Conservation (phyloP, 192 early-diverging fungal genomes). For the Coemansia reversa region DNA sequence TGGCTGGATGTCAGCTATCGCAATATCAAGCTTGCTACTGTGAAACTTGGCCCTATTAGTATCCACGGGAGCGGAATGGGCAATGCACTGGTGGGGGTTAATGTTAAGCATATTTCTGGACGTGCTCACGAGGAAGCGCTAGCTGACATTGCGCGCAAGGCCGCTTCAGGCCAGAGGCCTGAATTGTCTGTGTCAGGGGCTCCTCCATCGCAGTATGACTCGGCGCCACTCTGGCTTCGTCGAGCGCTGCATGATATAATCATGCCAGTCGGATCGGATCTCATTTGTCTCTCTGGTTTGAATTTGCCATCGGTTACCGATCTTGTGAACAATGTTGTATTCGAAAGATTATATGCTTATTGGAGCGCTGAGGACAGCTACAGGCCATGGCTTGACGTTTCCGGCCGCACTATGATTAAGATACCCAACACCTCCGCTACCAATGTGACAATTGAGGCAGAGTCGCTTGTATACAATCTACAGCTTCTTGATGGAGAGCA, state of each 20-base stretch:
- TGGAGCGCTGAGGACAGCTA: conserved; percentile 41
- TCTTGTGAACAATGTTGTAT: conserved; percentile 19
- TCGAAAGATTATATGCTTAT: conserved; percentile 34
- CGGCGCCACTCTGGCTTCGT: conserved; percentile 34
- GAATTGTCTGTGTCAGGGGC: conserved; percentile 22
- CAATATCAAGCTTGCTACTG: conserved; percentile 21
- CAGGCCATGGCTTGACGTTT: conserved; percentile 30
- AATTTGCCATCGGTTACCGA: conserved; percentile 9
- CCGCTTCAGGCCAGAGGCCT: conserved; percentile 8
- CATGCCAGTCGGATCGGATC: conserved; percentile 9
- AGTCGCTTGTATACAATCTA: conserved; percentile 33
- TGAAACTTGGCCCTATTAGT: conserved; percentile 18
- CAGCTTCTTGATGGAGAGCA: conserved; percentile 23
- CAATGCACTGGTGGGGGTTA: conserved; percentile 10
- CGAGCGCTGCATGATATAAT: conserved; percentile 12
- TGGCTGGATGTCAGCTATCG: conserved; percentile 20
- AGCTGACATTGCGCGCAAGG: conserved; percentile 13
- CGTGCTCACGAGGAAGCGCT: conserved; percentile 25
- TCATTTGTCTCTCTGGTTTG: not conserved
- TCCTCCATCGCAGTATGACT: conserved; percentile 5
- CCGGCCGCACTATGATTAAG: conserved; percentile 19
- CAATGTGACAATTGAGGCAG: conserved; percentile 23
- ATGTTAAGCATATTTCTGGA: conserved; percentile 17
- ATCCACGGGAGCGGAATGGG: conserved; percentile 1
- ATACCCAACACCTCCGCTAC: conserved; percentile 29